Base-by-base conservation (phyloP, 202 grass and related monocot genomes). In the Cymbopogon flexuosus region DNA sequence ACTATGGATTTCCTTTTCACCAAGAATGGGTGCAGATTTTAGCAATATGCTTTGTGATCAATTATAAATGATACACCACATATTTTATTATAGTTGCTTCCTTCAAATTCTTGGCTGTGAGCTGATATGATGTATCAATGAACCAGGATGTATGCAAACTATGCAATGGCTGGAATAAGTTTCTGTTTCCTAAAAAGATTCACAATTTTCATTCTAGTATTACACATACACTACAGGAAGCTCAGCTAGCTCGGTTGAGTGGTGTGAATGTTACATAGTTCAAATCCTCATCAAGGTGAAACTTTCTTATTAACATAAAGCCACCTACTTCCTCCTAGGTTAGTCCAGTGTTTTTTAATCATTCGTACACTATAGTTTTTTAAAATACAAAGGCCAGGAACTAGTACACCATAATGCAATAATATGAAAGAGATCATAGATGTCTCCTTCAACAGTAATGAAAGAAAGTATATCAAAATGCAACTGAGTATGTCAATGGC, bases 401-500 rank as follows among this genome's bases (percentile, higher is more conserved):
- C 27, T 21, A 18, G 36, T 34, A 71, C 41, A 47, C 5, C 33
- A 52, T 12, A 73, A 37, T 11, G 18, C 60, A 76, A 43, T 12
- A 62, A 24, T 62, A 24, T 62, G 36, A 7, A 75, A 62, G 57
- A 43, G n/a, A 62, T 43, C 56, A 62, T 9, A 16, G 15, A 83
- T 18, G 81, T 82, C 62, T 47, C 18, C 60, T 74, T 66, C 64
- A 45, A 71, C 14, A 19, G 36, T 30, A 41, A 34, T 22, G 30
- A 76, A 68, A 83, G n/a, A 12, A 23, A 21, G 34, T 65, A n/a
- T 9, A 4, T 33, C 6, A 60, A 68, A 54, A 78, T 78, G 62
- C 56, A 16, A 83, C 80, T 63, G 31, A 33, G 31, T 33, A n/a
- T 64, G 66, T 29, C 43, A 78, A 71, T 71, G 34, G 65, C 31